phyloP scores from a whole-genome alignment of 2,329 filamentous ascomycete species.

The Alternaria viburni region DNA sequence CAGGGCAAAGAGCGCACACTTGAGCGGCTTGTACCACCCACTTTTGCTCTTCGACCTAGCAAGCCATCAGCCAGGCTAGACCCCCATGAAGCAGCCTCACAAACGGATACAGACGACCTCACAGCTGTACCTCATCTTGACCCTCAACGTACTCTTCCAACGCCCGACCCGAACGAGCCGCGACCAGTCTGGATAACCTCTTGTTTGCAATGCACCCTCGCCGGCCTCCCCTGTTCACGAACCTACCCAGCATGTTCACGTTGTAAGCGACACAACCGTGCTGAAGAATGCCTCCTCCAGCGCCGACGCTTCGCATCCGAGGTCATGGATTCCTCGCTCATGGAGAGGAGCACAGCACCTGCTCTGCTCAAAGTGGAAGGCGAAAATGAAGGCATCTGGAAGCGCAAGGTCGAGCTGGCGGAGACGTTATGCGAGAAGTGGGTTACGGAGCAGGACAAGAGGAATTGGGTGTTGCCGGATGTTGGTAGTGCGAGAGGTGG shows the following conservation, averaged over 20 bases:
- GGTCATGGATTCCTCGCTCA: not conserved
- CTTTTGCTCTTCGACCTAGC: not conserved
- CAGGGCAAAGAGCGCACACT: not conserved
- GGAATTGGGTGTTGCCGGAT: constrained; percentile 37
- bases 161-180: constrained; percentile 3
- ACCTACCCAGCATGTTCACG: constrained; percentile 35
- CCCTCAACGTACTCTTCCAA: not conserved
- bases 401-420: constrained; percentile 20
- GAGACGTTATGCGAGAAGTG: constrained; percentile 19
- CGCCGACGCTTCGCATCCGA: constrained; percentile 27
- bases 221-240: constrained; percentile 36
- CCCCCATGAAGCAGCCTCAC: not conserved
- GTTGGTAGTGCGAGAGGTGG: constrained; percentile 8
- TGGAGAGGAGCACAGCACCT: constrained; percentile 4
- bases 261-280: constrained; percentile 27
- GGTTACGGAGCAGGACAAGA: constrained; percentile 17
- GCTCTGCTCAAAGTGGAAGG: constrained; percentile 26
- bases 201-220: constrained; percentile 39
- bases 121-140: not conserved
- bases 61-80: not conserved
- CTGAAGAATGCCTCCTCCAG: constrained; percentile 29
- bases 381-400: constrained; percentile 18
- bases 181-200: constrained; percentile 33
- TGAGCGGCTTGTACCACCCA: not conserved
- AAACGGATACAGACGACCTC: not conserved